A percentile compares a stretch with the other conserved stretches of the same genome.
Conservation (phyloP, 192 early-diverging fungal species). For the Mortierella claussenii region DNA sequence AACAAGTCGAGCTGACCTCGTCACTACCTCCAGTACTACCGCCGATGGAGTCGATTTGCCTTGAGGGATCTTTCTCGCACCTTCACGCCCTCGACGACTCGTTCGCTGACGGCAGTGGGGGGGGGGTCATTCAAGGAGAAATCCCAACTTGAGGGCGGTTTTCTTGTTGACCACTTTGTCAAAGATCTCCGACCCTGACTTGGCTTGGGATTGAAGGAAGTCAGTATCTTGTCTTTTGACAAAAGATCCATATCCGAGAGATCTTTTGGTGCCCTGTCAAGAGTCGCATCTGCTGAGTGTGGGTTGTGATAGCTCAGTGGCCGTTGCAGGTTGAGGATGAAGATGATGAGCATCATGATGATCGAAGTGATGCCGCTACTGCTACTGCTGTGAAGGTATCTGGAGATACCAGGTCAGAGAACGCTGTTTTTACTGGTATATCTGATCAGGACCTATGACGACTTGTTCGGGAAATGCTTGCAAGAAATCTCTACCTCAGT, state of each 20-base stretch:
- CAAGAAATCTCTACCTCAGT: no score
- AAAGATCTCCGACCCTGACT: constrained; percentile 5
- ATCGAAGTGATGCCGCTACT: no score
- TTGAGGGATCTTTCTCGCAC: no score
- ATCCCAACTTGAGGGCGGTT: background rate
- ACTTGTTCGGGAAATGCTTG: background rate
- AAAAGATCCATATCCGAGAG: constrained; percentile 14
- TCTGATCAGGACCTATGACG: constrained; percentile 4
- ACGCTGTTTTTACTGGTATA: no score
- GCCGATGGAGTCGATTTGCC: no score
- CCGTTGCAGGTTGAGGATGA: constrained; percentile 1
- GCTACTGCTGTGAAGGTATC: no score
- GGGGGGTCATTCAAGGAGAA: constrained; percentile 16
- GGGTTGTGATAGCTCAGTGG: constrained; percentile 20
- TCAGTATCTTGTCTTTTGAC: constrained; percentile 18
- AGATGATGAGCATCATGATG: background rate
- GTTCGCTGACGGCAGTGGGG: no score
- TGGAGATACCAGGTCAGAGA: no score
- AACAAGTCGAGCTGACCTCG: no score
- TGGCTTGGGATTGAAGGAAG: constrained; percentile 21
- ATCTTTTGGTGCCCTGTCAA: constrained; percentile 19
- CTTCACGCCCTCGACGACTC: no score
- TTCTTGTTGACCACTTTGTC: constrained; percentile 7
- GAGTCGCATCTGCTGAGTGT: constrained; percentile 12
- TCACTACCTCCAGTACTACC: no score